These are phyloP conservation scores for Citrullus colocynthis DNA, from an alignment of 306 rosid genomes.

Conservation along the genomic window DNA sequence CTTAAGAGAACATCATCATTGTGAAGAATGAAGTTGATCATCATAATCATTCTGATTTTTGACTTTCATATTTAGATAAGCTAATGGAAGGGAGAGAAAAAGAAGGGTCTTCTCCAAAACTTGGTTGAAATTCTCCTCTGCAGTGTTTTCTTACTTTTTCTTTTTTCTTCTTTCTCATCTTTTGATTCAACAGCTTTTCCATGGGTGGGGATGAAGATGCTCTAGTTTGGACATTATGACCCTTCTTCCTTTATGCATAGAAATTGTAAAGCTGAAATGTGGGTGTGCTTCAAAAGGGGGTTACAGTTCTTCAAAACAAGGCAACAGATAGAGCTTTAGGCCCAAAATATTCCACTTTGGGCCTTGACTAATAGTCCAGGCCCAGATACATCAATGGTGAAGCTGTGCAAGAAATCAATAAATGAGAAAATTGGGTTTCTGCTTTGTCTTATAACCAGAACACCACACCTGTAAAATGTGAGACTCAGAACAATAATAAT, in stretches of 20 bases:
- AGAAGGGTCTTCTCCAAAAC: neutral
- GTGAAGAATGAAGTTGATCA: neutral
- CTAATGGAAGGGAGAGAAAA: neutral
- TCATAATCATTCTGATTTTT: conserved; percentile 1
- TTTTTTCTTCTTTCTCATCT: neutral
- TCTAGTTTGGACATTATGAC: neutral
- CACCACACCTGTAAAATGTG: neutral
- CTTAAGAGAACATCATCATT: neutral
- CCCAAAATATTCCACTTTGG: neutral
- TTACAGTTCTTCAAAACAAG: neutral
- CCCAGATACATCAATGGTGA: neutral
- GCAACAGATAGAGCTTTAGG: neutral
- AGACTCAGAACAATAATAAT: neutral
- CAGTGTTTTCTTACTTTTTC: neutral
- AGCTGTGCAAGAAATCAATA: neutral
- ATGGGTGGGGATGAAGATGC: neutral
- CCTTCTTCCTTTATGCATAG: neutral
- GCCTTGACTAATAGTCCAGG: neutral
- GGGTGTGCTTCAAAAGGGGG: neutral
- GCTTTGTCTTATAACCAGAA: neutral
- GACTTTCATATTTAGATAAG: neutral
- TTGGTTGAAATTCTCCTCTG: neutral
- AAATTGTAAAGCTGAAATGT: neutral
- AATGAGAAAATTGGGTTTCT: neutral
- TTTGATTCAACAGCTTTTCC: neutral